phyloP scores from a whole-genome alignment of 306 rosid genomes.

The Dicorynia guianensis region DNA sequence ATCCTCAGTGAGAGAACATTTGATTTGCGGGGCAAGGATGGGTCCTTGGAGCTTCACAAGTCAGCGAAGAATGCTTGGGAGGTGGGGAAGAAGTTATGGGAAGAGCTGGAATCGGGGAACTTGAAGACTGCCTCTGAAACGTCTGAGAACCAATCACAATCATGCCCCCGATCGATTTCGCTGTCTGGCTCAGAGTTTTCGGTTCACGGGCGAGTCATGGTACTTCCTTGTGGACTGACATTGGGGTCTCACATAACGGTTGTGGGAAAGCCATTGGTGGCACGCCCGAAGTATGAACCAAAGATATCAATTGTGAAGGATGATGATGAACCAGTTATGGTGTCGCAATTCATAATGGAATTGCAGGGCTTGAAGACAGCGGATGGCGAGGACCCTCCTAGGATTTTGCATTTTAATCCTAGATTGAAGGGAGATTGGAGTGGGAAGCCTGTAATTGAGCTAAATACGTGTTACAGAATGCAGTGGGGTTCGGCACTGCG shows the following conservation, averaged over 20 bases:
- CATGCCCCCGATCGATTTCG: conserved; percentile 68
- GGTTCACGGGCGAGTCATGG: conserved; percentile 49
- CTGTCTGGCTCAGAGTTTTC: conserved; percentile 54
- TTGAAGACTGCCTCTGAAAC: conserved; percentile 8
- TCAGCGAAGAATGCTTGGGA: conserved; percentile 68
- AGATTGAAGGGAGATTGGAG: conserved; percentile 94
- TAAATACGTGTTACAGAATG: conserved; percentile 88
- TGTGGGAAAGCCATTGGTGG: conserved; percentile 71
- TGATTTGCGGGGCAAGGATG: conserved; percentile 35
- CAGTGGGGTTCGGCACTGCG: conserved; percentile 85
- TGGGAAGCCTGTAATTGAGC: conserved; percentile 80
- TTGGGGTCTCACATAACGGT: conserved; percentile 76
- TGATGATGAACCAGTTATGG: conserved; percentile 54
- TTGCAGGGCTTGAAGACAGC: conserved; percentile 80
- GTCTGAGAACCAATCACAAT: conserved; percentile 52
- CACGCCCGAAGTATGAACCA: conserved; percentile 53
- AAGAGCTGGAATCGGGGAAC: conserved; percentile 57
- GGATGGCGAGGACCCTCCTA: conserved; percentile 90
- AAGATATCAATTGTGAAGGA: conserved; percentile 47
- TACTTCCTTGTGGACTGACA: conserved; percentile 83
- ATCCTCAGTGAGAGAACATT: conserved; percentile 51
- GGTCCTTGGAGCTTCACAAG: conserved; percentile 64
- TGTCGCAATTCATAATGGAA: conserved; percentile 78
- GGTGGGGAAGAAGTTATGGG: conserved; percentile 63
- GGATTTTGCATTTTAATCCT: conserved; percentile 82